Base-by-base conservation (phyloP, 768 basidiomycete species). In the Podaxis sp. region DNA sequence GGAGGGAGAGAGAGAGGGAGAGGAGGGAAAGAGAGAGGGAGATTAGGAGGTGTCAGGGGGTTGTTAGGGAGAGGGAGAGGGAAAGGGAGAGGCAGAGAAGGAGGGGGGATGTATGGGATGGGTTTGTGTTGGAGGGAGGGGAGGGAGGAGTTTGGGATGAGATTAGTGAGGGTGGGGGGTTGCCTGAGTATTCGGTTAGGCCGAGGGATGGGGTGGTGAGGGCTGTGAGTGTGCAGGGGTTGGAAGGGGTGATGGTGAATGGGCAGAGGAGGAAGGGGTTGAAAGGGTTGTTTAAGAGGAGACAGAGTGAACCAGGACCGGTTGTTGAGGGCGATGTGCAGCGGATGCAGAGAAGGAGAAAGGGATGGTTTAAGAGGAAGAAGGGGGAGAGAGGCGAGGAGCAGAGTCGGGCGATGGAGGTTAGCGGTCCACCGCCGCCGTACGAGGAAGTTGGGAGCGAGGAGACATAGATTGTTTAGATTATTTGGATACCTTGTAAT, bases 181-280 rank as follows among this genome's bases (percentile, higher is more conserved):
- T 59, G 7, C 58, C 58, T 5, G 58, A 52, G 29, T 59, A 59
- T 37, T 59, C 58, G n/a, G 12, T 38, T 8, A 9, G 24, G 13
- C 58, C 58, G 24, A 50, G 49, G 7, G 49, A 50, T 4, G 58
- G 58, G 3, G 40, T 57, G 2, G 56, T 47, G 17, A 24, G 56
- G 12, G 41, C 56, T 27, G 47, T 51, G 40, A 57, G n/a, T 15
- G 43, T 46, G 43, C 27, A 8, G 47, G 58, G 38, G 3, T 22
- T n/a, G 6, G 8, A 29, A 22, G 19, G 36, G 57, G 13, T 40
- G 22, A 27, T 5, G 41, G 41, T 53, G 25, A 53, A 33, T n/a
- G 24, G 6, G 19, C 36, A 4, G 58, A 59, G 51, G 58, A 59
- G 38, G 22, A 37, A 24, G 36, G 36, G 58, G 8, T 24, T 59